Percentiles rank a stretch among this genome's conserved stretches.
Evolutionary conservation across 2,329 filamentous ascomycete species (phyloP).

Genomic region (Fusarium transvaalense): DNA sequence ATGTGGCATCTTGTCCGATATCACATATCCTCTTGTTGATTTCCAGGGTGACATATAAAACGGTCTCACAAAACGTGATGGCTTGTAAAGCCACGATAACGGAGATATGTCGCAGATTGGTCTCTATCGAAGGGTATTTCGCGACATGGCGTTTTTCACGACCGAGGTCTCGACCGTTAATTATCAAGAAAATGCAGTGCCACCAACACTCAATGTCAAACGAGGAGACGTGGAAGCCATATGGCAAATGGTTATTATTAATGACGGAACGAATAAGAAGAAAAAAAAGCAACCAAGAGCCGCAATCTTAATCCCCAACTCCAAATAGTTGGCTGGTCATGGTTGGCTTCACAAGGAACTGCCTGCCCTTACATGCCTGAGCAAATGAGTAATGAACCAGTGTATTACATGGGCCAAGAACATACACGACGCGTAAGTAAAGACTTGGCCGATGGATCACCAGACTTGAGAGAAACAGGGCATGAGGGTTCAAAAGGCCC

Average conservation of each 20-base stretch:
- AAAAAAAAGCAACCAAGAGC: conserved; percentile 17
- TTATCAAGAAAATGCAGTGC: not conserved
- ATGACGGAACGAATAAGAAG: not conserved
- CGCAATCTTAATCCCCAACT: conserved; percentile 2
- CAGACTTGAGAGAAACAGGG: conserved; percentile 13
- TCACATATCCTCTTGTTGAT: conserved; percentile 17
- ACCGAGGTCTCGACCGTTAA: conserved; percentile 7
- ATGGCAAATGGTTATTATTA: conserved; percentile 1
- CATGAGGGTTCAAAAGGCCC: not conserved
- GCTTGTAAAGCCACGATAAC: conserved; percentile 24
- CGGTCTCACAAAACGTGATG: not conserved
- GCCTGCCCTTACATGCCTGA: not conserved
- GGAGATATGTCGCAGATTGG: conserved; percentile 16
- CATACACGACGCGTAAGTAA: conserved; percentile 10
- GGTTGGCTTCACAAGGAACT: not conserved
- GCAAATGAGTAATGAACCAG: not conserved
- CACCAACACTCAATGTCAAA: conserved; percentile 3
- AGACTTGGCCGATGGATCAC: conserved; percentile 20
- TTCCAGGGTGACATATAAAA: conserved; percentile 5
- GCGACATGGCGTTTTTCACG: conserved; percentile 5
- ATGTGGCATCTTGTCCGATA: conserved; percentile 22
- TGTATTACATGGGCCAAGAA: conserved; percentile 37
- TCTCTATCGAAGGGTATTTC: not conserved
- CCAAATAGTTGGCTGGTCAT: not conserved
- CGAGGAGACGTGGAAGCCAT: not conserved